These are phyloP conservation scores for Pseudogymnoascus sp. DNA, from an alignment of 2,329 filamentous ascomycete species.

Conservation along the genomic window DNA sequence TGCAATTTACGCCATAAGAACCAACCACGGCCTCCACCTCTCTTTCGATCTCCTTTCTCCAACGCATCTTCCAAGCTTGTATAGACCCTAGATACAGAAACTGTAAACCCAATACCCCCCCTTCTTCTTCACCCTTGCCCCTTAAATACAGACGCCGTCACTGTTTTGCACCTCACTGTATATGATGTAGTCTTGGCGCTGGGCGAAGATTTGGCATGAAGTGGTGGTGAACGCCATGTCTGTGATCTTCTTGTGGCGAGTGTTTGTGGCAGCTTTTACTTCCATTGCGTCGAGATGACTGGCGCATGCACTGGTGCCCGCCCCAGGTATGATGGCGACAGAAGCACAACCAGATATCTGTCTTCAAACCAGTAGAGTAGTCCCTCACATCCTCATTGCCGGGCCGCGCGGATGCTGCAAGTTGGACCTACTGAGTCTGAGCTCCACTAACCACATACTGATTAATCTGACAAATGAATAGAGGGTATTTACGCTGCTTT, in stretches of 20 bases:
- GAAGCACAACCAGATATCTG: background rate
- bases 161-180: background rate
- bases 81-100: background rate
- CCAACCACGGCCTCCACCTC: background rate
- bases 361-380: background rate
- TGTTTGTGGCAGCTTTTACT: no score
- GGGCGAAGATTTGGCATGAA: background rate
- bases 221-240: background rate
- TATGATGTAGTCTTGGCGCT: background rate
- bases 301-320: background rate
- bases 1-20: background rate
- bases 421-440: background rate
- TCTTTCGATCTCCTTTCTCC: background rate
- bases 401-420: background rate
- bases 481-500: background rate
- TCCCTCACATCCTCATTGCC: background rate
- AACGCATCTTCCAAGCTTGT: background rate
- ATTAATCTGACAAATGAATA: background rate
- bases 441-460: background rate
- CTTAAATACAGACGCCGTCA: background rate
- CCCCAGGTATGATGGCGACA: background rate
- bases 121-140: background rate
- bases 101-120: background rate
- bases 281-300: background rate
- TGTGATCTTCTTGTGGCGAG: background rate